Percentiles rank a stretch among this genome's conserved stretches.
phyloP scores from a whole-genome alignment of 2,329 filamentous ascomycete species.

The Drechslera avenae region DNA sequence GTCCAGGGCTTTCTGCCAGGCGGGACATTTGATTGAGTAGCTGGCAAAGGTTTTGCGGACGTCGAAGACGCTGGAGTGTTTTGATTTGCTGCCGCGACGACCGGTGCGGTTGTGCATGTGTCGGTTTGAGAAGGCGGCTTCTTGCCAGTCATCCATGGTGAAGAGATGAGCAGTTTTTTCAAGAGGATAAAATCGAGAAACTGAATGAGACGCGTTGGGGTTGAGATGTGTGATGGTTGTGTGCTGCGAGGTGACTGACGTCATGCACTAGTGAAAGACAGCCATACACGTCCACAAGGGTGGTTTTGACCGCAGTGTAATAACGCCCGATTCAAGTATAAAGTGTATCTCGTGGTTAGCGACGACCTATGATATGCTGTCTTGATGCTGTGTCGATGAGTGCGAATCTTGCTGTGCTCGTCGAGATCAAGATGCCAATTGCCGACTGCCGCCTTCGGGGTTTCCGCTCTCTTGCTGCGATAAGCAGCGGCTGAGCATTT shows the following conservation, averaged over 20 bases:
- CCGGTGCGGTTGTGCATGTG: constrained; percentile 33
- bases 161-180: background rate
- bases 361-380: no score
- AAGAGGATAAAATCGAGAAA: background rate
- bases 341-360: no score
- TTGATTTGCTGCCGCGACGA: constrained; percentile 16
- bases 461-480: no score
- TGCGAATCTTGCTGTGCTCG: no score
- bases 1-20: constrained; percentile 20
- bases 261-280: constrained; percentile 4
- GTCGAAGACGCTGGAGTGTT: constrained; percentile 22
- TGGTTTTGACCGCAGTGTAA: no score
- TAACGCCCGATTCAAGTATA: no score
- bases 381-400: no score
- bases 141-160: constrained; percentile 30
- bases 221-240: background rate
- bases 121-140: constrained; percentile 27
- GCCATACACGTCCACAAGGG: background rate
- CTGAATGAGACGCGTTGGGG: background rate
- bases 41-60: constrained; percentile 32
- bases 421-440: no score
- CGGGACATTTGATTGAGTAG: constrained; percentile 28
- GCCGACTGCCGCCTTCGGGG: no score
- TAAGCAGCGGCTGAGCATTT: no score
- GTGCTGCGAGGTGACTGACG: background rate